Percentiles rank a stretch among this genome's conserved stretches.
Conservation (phyloP, 192 early-diverging fungal species). For the Gonapodya prolifera region DNA sequence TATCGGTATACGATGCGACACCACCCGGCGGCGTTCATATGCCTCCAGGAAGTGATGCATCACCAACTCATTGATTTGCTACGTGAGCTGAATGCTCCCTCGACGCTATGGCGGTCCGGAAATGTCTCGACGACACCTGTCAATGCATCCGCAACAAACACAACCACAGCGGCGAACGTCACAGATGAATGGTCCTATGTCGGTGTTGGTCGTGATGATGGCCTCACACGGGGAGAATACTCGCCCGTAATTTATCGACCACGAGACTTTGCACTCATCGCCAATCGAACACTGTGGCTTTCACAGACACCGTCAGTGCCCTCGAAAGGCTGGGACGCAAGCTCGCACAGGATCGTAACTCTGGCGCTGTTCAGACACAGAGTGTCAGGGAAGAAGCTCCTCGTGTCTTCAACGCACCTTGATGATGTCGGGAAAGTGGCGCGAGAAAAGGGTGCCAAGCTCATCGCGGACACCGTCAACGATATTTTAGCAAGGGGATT, state of each 20-base stretch:
- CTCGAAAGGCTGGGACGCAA: conserved; percentile 3
- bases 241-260: background rate
- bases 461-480: background rate
- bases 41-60: background rate
- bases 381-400: background rate
- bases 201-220: background rate
- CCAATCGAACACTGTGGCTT: background rate
- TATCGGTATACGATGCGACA: background rate
- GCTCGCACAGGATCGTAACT: background rate
- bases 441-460: background rate
- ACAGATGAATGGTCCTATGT: background rate
- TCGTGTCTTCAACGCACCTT: background rate
- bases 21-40: background rate
- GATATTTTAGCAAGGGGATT: background rate
- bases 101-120: no score
- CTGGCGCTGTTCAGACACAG: background rate
- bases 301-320: background rate
- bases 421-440: background rate
- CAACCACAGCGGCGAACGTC: no score
- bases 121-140: no score
- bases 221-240: background rate
- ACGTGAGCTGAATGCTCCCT: background rate
- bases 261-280: background rate
- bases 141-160: no score
- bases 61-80: background rate